Conservation (phyloP, 2,329 filamentous ascomycete species). For the Chalara sp. region DNA sequence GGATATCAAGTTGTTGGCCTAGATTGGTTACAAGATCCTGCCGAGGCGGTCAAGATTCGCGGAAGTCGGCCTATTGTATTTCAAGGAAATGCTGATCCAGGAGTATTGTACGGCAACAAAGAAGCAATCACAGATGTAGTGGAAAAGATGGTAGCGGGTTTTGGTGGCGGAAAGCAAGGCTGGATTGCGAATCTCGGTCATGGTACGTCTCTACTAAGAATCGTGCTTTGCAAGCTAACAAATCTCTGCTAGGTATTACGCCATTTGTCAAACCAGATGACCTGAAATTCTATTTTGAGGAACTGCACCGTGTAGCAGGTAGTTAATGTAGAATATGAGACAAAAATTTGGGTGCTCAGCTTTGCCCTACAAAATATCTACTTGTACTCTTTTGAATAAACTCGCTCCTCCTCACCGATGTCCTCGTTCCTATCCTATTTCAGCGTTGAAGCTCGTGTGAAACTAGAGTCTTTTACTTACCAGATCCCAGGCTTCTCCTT, state of each 20-base stretch:
- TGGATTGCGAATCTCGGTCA: slow-evolving; percentile 98
- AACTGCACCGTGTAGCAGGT: slow-evolving; percentile 68
- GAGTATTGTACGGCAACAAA: slow-evolving; percentile 79
- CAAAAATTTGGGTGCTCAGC: background rate
- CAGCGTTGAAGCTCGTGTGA: background rate
- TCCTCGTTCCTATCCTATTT: slow-evolving; percentile 46
- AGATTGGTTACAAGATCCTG: slow-evolving; percentile 90
- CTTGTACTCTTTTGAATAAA: slow-evolving; percentile 31
- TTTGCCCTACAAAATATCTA: background rate
- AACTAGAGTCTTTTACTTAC: slow-evolving; percentile 32
- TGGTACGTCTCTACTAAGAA: slow-evolving; percentile 48
- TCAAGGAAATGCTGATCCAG: slow-evolving; percentile 94
- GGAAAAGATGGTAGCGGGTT: slow-evolving; percentile 80
- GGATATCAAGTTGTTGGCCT: slow-evolving; percentile 92
- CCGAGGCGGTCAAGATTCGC: slow-evolving; percentile 74
- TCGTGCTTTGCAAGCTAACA: slow-evolving; percentile 9
- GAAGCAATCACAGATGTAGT: slow-evolving; percentile 78
- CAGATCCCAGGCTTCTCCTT: slow-evolving; percentile 65
- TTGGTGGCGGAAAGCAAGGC: slow-evolving; percentile 71
- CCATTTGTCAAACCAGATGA: slow-evolving; percentile 92
- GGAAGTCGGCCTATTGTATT: slow-evolving; percentile 68
- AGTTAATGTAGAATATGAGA: slow-evolving; percentile 12
- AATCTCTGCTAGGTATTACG: slow-evolving; percentile 63
- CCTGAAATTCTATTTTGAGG: slow-evolving; percentile 87
- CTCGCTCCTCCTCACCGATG: slow-evolving; percentile 42